Conservation (phyloP, 805 yeast species). For the Starmerella kuoi region DNA sequence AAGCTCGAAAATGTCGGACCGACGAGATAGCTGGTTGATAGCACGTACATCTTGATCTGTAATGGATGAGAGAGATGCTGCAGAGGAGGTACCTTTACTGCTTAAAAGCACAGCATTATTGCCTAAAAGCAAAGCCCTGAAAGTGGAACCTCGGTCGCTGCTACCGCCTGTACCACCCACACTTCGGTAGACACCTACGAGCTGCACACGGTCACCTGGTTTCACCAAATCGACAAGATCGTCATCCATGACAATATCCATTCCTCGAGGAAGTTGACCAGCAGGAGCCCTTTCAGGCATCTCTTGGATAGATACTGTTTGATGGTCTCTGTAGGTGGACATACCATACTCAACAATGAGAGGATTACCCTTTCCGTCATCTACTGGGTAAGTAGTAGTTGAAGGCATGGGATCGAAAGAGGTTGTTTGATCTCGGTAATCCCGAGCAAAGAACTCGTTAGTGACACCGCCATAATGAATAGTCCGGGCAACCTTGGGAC, state of each 20-base stretch:
- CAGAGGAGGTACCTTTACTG: slow-evolving; percentile 47
- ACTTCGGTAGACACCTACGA: slow-evolving; percentile 88
- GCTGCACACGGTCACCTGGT: slow-evolving; percentile 92
- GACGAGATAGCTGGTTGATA: slow-evolving; percentile 65
- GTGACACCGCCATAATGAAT: slow-evolving; percentile 86
- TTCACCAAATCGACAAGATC: slow-evolving; percentile 84
- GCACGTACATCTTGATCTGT: slow-evolving; percentile 76
- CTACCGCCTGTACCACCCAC: slow-evolving; percentile 47
- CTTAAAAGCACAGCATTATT: slow-evolving; percentile 83
- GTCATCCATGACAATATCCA: slow-evolving; percentile 87
- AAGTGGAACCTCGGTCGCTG: slow-evolving; percentile 32
- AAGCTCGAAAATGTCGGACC: slow-evolving; percentile 59
- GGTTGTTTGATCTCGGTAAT: slow-evolving; percentile 85
- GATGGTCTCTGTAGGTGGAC: slow-evolving; percentile 87
- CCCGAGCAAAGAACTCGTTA: slow-evolving; percentile 76
- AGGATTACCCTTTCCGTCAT: slow-evolving; percentile 83
- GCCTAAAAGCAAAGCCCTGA: slow-evolving; percentile 72
- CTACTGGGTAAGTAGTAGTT: slow-evolving; percentile 81
- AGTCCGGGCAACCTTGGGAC: slow-evolving; percentile 83
- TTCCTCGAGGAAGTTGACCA: slow-evolving; percentile 88
- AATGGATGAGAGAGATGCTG: slow-evolving; percentile 66
- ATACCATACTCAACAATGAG: slow-evolving; percentile 84
- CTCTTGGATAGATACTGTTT: slow-evolving; percentile 84
- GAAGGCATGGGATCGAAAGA: slow-evolving; percentile 74
- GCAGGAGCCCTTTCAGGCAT: slow-evolving; percentile 98